phyloP scores from a whole-genome alignment of 78 protist genomes.

The Dictyostelium firmibasis region DNA sequence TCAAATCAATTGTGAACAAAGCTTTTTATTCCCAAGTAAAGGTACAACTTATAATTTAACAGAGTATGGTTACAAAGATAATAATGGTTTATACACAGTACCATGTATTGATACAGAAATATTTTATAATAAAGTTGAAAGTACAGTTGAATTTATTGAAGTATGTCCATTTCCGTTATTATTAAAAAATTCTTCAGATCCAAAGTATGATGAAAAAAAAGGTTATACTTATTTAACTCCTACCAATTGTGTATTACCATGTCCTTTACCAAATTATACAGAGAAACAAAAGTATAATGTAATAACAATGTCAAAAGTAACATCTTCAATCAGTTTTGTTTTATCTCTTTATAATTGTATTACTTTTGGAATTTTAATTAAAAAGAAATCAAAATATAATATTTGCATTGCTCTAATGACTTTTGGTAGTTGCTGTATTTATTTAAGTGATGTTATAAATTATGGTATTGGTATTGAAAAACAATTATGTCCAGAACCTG shows the following conservation, averaged over 20 bases:
- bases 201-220: background rate
- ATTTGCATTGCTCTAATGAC: slow-evolving; percentile 18
- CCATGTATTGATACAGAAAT: background rate
- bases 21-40: background rate
- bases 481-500: slow-evolving; percentile 13
- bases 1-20: background rate
- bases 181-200: background rate
- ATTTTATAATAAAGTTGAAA: background rate
- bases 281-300: background rate
- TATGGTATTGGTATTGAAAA: slow-evolving; percentile 18
- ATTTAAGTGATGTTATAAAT: slow-evolving; percentile 24
- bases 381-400: background rate
- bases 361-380: slow-evolving; percentile 23
- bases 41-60: background rate
- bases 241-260: slow-evolving; percentile 33
- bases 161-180: background rate
- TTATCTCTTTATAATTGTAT: background rate
- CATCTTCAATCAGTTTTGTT: slow-evolving; percentile 25
- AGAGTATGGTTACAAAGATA: background rate
- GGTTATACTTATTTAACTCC: background rate
- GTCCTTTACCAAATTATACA: slow-evolving; percentile 40
- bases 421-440: background rate
- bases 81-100: background rate
- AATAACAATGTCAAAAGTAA: background rate
- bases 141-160: background rate